A percentile compares a stretch with the other conserved stretches of the same genome.
phyloP scores from a whole-genome alignment of 352 stramenopile genomes.

The Phytopythium vexans region DNA sequence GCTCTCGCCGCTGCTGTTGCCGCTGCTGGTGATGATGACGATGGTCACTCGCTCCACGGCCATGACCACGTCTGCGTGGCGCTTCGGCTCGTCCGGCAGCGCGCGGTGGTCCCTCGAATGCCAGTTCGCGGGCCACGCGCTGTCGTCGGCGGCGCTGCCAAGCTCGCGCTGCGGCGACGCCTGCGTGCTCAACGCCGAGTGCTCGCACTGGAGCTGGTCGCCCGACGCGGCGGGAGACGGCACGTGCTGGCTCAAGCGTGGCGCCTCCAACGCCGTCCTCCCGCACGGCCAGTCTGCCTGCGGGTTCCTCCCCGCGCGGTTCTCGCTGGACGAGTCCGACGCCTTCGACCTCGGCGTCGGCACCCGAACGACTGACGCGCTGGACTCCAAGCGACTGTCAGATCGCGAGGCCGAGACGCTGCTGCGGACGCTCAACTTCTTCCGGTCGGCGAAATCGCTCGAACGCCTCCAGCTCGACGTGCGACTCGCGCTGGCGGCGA shows the following conservation, averaged over 20 bases:
- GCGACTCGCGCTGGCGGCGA: slow-evolving; percentile 24
- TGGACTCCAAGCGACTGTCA: slow-evolving; percentile 10
- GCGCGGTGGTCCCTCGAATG: slow-evolving; percentile 30
- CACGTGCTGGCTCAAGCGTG: slow-evolving; percentile 31
- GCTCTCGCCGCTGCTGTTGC: slow-evolving; percentile 2
- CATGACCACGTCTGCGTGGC: no score
- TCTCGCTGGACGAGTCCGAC: slow-evolving; percentile 14
- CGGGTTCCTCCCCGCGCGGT: slow-evolving; percentile 20
- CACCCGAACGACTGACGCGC: background rate
- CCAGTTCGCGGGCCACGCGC: slow-evolving; percentile 21
- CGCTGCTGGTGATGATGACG: background rate
- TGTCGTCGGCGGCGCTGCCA: slow-evolving; percentile 9
- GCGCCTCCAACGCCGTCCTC: slow-evolving; percentile 9
- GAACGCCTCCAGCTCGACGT: slow-evolving; percentile 23
- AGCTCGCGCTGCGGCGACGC: slow-evolving; percentile 29
- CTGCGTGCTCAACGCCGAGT: slow-evolving; percentile 18
- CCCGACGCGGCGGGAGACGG: slow-evolving; percentile 9
- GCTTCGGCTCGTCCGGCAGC: slow-evolving; percentile 15
- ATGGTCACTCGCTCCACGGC: no score
- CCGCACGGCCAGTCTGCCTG: slow-evolving; percentile 11
- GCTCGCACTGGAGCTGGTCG: slow-evolving; percentile 41
- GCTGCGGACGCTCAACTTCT: slow-evolving; percentile 28
- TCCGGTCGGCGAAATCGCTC: slow-evolving; percentile 14
- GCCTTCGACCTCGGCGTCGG: slow-evolving; percentile 23
- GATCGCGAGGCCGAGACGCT: slow-evolving; percentile 21